Base-by-base conservation (phyloP, 1,139 yeast species). In the Keqinozyma sinolaborantium region DNA sequence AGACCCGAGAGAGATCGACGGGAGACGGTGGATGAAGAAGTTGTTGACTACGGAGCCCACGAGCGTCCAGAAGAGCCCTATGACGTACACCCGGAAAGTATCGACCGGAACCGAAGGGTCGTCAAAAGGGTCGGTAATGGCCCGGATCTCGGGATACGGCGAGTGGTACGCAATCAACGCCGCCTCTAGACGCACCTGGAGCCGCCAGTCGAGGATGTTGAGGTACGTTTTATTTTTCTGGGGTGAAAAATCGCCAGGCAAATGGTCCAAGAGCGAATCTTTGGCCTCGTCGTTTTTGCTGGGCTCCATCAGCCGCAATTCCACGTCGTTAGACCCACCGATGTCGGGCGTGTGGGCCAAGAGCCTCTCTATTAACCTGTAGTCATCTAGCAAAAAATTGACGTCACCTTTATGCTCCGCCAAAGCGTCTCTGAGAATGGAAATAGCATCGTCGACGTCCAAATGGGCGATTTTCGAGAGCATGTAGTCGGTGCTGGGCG, bases 131-230 rank as follows among this genome's bases (percentile, higher is more conserved):
- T 68, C 73, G 1, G 71, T 65, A 5, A 68, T 58, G 8, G 73
- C 65, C 33, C 75, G 44, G 12, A 69, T 59, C 39, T 69, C 74
- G 4, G 73, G 73, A 36, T 68, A 69, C 12, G 73, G 73, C 5
- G 72, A 65, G 44, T 67, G 73, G 39, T 36, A 67, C 23, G 62
- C 64, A n/a, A 67, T 60, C 20, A 69, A 44, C 2, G 62, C 53
- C 1, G 75, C 73, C 38, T 68, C 73, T 10, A 63, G 32, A 23
- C 65, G 50, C 10, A 58, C 56, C 35, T 62, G 69, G 6, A 64
- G 42, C 9, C 48, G 37, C 69, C 72, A 63, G 36, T 64, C 69
- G 5, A 47, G 40, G 10, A 63, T 50, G 10, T 44, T 39, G 24
- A 61, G 47, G 35, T 63, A 61, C 2, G 55, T 44, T 35, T 56